Evolutionary conservation across 805 yeast species (phyloP).

Genomic region (Ogataea naganishii): DNA sequence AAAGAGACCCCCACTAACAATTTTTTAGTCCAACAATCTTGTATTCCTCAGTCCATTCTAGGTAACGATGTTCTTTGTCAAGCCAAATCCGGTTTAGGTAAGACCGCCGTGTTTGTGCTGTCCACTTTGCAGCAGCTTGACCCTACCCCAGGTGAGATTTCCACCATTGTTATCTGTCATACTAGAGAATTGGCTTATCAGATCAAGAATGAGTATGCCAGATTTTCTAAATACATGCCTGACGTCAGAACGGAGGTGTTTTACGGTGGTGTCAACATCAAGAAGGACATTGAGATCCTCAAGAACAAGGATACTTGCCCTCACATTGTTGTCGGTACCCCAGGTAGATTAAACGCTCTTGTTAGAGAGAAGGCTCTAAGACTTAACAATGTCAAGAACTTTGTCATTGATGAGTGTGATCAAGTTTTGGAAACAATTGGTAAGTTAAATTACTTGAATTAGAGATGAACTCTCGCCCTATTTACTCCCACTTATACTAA

Average conservation of each 20-base stretch:
- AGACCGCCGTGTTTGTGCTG: constrained; percentile 94
- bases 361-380: constrained; percentile 87
- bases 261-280: constrained; percentile 89
- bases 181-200: constrained; percentile 99
- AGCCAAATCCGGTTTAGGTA: constrained; percentile 99
- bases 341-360: constrained; percentile 93
- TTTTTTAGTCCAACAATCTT: constrained; percentile 81
- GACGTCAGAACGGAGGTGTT: constrained; percentile 95
- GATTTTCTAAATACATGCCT: constrained; percentile 98
- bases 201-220: constrained; percentile 92
- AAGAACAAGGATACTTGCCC: constrained; percentile 92
- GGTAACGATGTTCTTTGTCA: constrained; percentile 98
- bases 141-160: constrained; percentile 94
- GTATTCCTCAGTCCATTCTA: constrained; percentile 95
- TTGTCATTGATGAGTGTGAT: constrained; percentile 97
- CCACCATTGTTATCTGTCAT: constrained; percentile 92
- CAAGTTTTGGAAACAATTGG: constrained; percentile 71
- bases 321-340: constrained; percentile 95
- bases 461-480: background rate
- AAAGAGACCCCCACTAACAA: constrained; percentile 6
- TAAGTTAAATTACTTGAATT: constrained; percentile 13
- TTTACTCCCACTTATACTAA: background rate
- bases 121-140: constrained; percentile 95
- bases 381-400: constrained; percentile 82
- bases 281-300: constrained; percentile 78